phyloP scores from a whole-genome alignment of 176 grass and related monocot species.

The Aegilops bicornis region DNA sequence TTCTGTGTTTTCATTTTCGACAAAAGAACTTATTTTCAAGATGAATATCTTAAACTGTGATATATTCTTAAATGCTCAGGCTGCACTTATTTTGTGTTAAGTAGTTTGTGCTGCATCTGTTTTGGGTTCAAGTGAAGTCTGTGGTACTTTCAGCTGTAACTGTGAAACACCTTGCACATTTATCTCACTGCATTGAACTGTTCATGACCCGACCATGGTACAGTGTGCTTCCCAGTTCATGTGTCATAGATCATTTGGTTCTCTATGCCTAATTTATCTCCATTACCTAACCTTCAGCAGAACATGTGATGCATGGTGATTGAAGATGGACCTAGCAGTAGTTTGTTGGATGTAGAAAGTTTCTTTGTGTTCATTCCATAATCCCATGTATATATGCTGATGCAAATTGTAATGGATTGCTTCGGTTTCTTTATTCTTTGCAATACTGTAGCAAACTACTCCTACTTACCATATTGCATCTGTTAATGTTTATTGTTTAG shows the following conservation, averaged over 20 bases:
- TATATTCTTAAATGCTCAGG: neutral
- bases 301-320: neutral
- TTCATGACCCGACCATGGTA: neutral
- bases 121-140: neutral
- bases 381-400: neutral
- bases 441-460: neutral
- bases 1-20: neutral
- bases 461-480: neutral
- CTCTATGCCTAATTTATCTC: neutral
- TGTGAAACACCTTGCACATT: neutral
- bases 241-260: neutral
- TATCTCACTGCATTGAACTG: neutral
- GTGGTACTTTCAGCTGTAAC: neutral
- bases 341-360: neutral
- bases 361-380: neutral
- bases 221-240: neutral
- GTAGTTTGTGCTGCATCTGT: neutral
- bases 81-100: neutral
- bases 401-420: neutral
- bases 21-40: neutral
- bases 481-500: slow-evolving; percentile 4
- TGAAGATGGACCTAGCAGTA: neutral
- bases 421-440: neutral
- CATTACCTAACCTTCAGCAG: neutral
- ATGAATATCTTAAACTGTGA: neutral